Percentiles rank a stretch among this genome's conserved stretches.
phyloP scores from a whole-genome alignment of 2,329 filamentous ascomycete species.

The Scortechinia acanthostroma region DNA sequence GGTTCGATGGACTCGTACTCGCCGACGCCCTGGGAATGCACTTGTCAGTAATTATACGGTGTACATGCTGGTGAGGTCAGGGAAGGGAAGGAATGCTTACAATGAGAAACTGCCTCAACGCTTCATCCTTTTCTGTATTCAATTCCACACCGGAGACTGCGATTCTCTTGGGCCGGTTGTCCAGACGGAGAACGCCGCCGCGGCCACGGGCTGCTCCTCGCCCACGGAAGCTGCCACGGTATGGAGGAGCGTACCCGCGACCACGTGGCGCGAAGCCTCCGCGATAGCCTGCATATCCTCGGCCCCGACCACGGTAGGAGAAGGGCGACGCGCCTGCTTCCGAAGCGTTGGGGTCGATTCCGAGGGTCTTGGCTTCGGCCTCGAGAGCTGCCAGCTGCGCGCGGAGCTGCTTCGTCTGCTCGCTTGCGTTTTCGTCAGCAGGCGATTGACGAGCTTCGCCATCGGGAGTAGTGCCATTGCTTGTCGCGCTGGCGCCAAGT shows the following conservation, averaged over 20 bases:
- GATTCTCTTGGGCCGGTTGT: slow-evolving; percentile 47
- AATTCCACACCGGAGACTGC: slow-evolving; percentile 36
- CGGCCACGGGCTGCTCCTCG: slow-evolving; percentile 31
- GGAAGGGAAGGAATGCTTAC: slow-evolving; percentile 18
- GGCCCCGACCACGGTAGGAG: slow-evolving; percentile 14
- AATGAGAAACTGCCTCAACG: slow-evolving; percentile 45
- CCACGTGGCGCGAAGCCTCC: slow-evolving; percentile 18
- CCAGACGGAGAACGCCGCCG: slow-evolving; percentile 42
- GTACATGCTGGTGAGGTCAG: background rate
- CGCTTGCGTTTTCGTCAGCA: slow-evolving; percentile 24
- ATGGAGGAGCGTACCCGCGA: slow-evolving; percentile 11
- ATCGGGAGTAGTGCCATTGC: slow-evolving; percentile 12
- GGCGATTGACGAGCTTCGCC: slow-evolving; percentile 7
- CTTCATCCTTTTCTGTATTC: slow-evolving; percentile 40
- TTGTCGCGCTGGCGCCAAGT: slow-evolving; percentile 29
- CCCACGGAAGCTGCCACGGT: slow-evolving; percentile 20
- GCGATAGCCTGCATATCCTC: slow-evolving; percentile 13
- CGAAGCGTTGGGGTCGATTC: slow-evolving; percentile 31
- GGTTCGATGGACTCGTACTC: slow-evolving; percentile 33
- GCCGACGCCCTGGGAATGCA: slow-evolving; percentile 28
- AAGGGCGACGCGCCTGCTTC: slow-evolving; percentile 16
- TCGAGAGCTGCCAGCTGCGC: slow-evolving; percentile 45
- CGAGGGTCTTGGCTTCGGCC: slow-evolving; percentile 42
- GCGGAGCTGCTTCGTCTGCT: slow-evolving; percentile 40
- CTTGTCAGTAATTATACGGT: slow-evolving; percentile 7